Evolutionary conservation across 805 yeast genomes (phyloP).

Genomic region (Cyberlindnera petersonii): DNA sequence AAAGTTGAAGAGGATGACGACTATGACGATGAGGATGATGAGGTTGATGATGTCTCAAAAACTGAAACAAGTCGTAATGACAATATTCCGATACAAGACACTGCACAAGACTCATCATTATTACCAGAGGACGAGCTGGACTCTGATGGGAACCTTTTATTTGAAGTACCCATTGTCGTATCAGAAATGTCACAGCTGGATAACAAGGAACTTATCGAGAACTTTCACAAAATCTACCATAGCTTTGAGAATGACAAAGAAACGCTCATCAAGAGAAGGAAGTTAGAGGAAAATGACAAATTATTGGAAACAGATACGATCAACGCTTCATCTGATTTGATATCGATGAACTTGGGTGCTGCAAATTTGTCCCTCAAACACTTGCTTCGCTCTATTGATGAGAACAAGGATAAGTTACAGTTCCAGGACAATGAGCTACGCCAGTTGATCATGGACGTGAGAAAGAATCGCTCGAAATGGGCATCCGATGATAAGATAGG

Average conservation of each 20-base stretch:
- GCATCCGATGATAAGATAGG: slow-evolving; percentile 93
- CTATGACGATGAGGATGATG: slow-evolving; percentile 29
- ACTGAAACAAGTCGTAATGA: no score
- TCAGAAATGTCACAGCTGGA: slow-evolving; percentile 33
- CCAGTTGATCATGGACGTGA: slow-evolving; percentile 82
- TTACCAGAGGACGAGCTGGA: slow-evolving; percentile 12
- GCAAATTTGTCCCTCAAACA: slow-evolving; percentile 78
- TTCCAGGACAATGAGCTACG: slow-evolving; percentile 81
- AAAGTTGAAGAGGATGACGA: slow-evolving; percentile 36
- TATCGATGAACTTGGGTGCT: slow-evolving; percentile 56
- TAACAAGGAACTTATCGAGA: slow-evolving; percentile 42
- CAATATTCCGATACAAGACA: no score
- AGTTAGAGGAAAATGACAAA: slow-evolving; percentile 76
- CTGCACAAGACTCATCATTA: neutral
- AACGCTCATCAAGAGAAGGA: slow-evolving; percentile 68
- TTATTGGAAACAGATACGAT: slow-evolving; percentile 38
- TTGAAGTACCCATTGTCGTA: slow-evolving; percentile 34
- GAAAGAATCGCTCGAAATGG: slow-evolving; percentile 96
- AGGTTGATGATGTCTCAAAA: slow-evolving; percentile 27
- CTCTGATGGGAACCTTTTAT: slow-evolving; percentile 24
- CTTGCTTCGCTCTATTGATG: slow-evolving; percentile 72
- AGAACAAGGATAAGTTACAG: slow-evolving; percentile 66
- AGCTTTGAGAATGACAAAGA: slow-evolving; percentile 73
- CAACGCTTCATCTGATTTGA: slow-evolving; percentile 25
- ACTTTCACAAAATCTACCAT: slow-evolving; percentile 71